Conservation (phyloP, 495 filamentous ascomycete genomes). For the Neurospora sp. region DNA sequence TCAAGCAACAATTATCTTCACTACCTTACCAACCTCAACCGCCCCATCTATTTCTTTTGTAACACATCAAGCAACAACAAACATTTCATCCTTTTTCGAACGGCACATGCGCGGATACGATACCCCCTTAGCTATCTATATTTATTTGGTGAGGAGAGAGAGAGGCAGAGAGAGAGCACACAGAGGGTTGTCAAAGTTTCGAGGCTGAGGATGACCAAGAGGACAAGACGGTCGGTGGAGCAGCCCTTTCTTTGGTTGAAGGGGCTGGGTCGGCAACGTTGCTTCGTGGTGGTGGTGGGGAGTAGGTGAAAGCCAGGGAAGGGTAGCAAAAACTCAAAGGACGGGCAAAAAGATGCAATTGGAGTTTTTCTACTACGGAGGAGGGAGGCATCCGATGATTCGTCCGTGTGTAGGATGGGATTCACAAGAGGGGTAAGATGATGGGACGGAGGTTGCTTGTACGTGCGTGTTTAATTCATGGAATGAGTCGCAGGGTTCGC, state of each 20-base stretch:
- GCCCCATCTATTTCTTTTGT: not conserved
- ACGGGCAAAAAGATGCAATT: not conserved
- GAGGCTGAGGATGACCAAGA: not conserved
- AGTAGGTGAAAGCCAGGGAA: not conserved
- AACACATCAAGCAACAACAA: not conserved
- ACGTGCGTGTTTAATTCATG: not conserved
- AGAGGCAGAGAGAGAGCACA: not conserved
- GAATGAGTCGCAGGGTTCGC: not conserved
- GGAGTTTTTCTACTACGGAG: not conserved
- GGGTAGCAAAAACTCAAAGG: not conserved
- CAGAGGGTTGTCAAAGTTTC: not conserved
- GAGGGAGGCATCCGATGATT: not conserved
- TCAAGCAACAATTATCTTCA: not conserved
- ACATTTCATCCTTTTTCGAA: not conserved
- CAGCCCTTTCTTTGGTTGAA: not conserved
- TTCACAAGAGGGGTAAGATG: not conserved
- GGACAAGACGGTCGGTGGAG: not conserved
- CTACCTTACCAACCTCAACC: not conserved
- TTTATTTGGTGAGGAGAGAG: not conserved
- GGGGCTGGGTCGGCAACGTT: not conserved
- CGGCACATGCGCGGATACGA: not conserved
- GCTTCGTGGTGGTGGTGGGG: not conserved
- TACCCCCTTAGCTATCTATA: not conserved
- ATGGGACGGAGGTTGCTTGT: not conserved
- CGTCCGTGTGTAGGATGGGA: not conserved